These are phyloP conservation scores for Flaveria sonorensis DNA, from an alignment of 129 eudicot species.

Conservation along the genomic window DNA sequence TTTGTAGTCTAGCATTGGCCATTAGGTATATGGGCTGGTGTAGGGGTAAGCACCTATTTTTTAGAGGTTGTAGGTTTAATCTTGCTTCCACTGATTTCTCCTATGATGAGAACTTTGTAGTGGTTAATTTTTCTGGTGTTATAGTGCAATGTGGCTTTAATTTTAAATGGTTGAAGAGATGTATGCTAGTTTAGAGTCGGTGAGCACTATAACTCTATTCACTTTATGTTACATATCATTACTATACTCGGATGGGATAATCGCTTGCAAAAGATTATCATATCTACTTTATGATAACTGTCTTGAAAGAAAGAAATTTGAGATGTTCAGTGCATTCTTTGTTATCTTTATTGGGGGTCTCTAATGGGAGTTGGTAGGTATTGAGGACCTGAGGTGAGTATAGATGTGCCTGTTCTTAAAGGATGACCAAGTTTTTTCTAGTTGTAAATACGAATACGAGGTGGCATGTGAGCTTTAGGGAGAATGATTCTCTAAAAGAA, in stretches of 20 bases:
- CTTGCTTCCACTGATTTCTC: no score
- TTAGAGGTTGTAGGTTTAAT: no score
- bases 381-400: conserved; percentile 1
- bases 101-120: neutral
- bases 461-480: conserved; percentile 40
- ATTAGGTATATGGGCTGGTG: neutral
- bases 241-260: neutral
- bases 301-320: neutral
- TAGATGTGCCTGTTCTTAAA: conserved; percentile 28
- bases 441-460: conserved; percentile 56
- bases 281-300: no score
- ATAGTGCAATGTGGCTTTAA: neutral
- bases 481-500: conserved; percentile 40
- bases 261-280: neutral
- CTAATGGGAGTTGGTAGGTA: neutral
- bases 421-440: conserved; percentile 37
- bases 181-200: neutral
- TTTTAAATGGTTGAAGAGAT: neutral
- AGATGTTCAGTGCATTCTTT: neutral
- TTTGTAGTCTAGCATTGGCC: conserved; percentile 13
- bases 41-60: no score
- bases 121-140: neutral
- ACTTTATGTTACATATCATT: neutral
- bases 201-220: neutral
- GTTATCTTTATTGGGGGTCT: neutral